Percentiles rank a stretch among this genome's conserved stretches.
phyloP scores from a whole-genome alignment of 2,329 filamentous ascomycete species.

The Thielaviopsis musarum region DNA sequence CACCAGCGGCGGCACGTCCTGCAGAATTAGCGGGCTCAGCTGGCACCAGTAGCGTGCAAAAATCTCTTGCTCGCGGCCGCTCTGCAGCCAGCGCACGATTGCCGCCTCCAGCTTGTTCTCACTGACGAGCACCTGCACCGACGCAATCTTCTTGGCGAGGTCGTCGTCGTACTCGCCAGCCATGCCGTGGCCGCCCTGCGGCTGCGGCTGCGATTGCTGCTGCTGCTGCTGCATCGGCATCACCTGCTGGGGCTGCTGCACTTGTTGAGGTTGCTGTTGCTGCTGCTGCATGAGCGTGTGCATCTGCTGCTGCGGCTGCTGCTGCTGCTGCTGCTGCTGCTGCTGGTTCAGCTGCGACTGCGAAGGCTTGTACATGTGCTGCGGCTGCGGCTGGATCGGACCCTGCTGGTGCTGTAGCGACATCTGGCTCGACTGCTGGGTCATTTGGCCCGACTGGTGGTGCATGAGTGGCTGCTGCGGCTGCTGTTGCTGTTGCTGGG shows the following conservation, averaged over 20 bases:
- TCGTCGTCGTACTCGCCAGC: slow-evolving; percentile 26
- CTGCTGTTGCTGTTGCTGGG: slow-evolving; percentile 21
- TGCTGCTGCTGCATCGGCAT: background rate
- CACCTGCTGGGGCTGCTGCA: background rate
- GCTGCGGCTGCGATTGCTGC: background rate
- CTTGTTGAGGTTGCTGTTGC: slow-evolving; percentile 9
- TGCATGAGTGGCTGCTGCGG: slow-evolving; percentile 22
- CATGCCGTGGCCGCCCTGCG: background rate
- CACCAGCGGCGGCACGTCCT: slow-evolving; percentile 41
- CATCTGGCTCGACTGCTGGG: slow-evolving; percentile 26
- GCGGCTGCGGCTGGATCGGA: slow-evolving; percentile 11
- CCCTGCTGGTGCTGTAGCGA: slow-evolving; percentile 20
- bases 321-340: slow-evolving; percentile 12
- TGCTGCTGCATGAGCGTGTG: slow-evolving; percentile 13
- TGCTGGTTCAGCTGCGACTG: slow-evolving; percentile 14
- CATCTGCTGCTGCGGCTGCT: slow-evolving; percentile 13
- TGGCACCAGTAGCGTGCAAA: slow-evolving; percentile 29
- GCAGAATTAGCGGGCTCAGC: slow-evolving; percentile 27
- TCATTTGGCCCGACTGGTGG: slow-evolving; percentile 29
- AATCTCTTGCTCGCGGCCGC: slow-evolving; percentile 42
- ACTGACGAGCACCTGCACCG: slow-evolving; percentile 45
- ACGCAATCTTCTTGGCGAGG: slow-evolving; percentile 34
- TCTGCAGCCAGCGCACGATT: slow-evolving; percentile 51
- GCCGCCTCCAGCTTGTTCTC: slow-evolving; percentile 44
- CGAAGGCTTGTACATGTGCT: slow-evolving; percentile 13